Percentiles rank a stretch among this genome's conserved stretches.
These are phyloP conservation scores for Colletotrichum sp. DNA, from an alignment of 2,329 filamentous ascomycete species.

Conservation along the genomic window DNA sequence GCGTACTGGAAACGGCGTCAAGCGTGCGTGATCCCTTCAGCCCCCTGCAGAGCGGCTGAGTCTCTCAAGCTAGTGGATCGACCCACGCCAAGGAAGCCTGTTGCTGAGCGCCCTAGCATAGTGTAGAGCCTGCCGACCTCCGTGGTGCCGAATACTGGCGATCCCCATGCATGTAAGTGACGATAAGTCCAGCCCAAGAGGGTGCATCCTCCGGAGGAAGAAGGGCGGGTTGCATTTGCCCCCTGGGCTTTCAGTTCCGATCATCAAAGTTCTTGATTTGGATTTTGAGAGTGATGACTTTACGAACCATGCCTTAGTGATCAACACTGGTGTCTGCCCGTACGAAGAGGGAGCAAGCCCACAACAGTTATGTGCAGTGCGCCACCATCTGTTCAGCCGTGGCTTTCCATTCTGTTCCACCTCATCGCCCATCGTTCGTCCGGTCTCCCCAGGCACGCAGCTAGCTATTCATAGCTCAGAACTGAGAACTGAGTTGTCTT, in stretches of 20 bases:
- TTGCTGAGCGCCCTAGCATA: background rate
- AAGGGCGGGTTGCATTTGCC: background rate
- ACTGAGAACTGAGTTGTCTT: background rate
- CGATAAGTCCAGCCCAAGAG: background rate
- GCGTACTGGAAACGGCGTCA: background rate
- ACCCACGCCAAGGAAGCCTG: background rate
- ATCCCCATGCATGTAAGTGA: background rate
- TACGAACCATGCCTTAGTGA: background rate
- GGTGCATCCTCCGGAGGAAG: background rate
- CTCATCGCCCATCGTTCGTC: background rate
- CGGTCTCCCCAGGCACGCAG: background rate
- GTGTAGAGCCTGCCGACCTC: background rate
- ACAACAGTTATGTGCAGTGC: background rate
- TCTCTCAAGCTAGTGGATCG: background rate
- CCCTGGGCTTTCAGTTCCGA: background rate
- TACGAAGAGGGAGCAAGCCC: background rate
- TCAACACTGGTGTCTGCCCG: background rate
- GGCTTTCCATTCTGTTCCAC: background rate
- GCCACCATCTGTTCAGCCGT: background rate
- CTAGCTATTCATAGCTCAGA: background rate
- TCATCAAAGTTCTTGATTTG: background rate
- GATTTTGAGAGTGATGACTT: background rate
- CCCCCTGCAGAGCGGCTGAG: background rate
- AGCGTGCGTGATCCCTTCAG: background rate
- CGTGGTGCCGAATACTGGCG: background rate